phyloP scores from a whole-genome alignment of 148 eudicot genomes.

The Cornus suecica region DNA sequence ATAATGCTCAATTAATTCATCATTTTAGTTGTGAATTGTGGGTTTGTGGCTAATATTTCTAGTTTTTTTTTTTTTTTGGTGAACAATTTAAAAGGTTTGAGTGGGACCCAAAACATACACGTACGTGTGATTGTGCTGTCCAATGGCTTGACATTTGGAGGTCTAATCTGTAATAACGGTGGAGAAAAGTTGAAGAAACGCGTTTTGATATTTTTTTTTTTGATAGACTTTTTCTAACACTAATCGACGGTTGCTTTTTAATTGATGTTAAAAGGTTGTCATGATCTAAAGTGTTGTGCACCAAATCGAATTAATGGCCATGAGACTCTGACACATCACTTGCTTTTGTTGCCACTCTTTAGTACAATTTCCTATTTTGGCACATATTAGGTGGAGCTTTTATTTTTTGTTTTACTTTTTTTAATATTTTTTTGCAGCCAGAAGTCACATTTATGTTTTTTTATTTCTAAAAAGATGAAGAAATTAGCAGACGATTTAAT shows the following conservation, averaged over 20 bases:
- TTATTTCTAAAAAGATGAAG: no score
- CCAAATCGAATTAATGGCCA: background rate
- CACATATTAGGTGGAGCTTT: no score
- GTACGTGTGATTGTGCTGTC: background rate
- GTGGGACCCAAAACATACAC: background rate
- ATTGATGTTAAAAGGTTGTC: no score
- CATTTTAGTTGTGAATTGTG: no score
- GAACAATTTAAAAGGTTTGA: background rate
- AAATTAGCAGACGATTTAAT: no score
- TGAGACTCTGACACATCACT: background rate
- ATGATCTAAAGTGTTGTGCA: background rate
- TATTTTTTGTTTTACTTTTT: no score
- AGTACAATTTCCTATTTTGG: no score
- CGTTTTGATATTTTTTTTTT: background rate
- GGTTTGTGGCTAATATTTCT: background rate
- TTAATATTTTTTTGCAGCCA: no score
- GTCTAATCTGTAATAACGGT: background rate
- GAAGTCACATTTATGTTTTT: no score
- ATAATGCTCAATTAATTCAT: background rate
- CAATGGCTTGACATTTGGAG: background rate
- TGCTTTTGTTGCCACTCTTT: no score
- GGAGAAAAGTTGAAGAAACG: background rate
- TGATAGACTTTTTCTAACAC: background rate
- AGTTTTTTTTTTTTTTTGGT: background rate
- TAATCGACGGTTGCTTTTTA: no score